Conservation (phyloP, 1,139 yeast species). For the Schizosaccharomyces versatilis region DNA sequence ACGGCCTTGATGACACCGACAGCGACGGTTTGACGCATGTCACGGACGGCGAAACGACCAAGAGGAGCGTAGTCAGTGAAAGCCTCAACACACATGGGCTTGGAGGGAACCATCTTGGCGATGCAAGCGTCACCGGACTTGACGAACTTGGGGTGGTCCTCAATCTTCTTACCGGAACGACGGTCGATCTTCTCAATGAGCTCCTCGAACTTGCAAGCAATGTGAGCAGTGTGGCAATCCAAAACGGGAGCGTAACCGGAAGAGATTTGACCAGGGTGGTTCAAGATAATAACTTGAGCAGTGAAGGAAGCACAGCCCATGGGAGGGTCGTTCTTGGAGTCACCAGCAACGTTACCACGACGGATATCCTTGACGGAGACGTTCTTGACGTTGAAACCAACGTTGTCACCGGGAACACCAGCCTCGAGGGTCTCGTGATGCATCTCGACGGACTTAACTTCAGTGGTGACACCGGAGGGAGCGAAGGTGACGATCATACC, state of each 20-base stretch:
- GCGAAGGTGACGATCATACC: slow-evolving; percentile 81
- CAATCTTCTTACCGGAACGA: slow-evolving; percentile 75
- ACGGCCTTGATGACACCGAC: slow-evolving; percentile 99
- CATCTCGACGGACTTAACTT: slow-evolving; percentile 84
- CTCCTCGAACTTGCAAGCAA: slow-evolving; percentile 76
- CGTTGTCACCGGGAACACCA: slow-evolving; percentile 89
- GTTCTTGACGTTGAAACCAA: slow-evolving; percentile 86
- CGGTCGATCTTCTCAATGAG: slow-evolving; percentile 78
- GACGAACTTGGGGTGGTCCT: slow-evolving; percentile 65
- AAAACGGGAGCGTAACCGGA: slow-evolving; percentile 85
- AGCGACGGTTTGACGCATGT: slow-evolving; percentile 98
- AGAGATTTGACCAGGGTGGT: slow-evolving; percentile 87
- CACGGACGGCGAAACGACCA: slow-evolving; percentile 99
- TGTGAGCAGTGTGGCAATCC: slow-evolving; percentile 90
- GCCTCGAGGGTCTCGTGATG: slow-evolving; percentile 71
- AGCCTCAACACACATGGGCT: slow-evolving; percentile 95
- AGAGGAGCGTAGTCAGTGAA: slow-evolving; percentile 96
- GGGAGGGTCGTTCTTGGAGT: slow-evolving; percentile 88
- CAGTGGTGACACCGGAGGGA: slow-evolving; percentile 83
- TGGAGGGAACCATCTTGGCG: slow-evolving; percentile 76
- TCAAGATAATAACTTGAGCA: slow-evolving; percentile 74
- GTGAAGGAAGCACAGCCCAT: slow-evolving; percentile 61
- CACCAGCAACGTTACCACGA: slow-evolving; percentile 92
- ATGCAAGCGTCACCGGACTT: slow-evolving; percentile 90
- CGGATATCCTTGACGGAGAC: slow-evolving; percentile 83